A percentile compares a stretch with the other conserved stretches of the same genome.
Conservation (phyloP, 2,329 filamentous ascomycete species). For the Cercospora sesami region DNA sequence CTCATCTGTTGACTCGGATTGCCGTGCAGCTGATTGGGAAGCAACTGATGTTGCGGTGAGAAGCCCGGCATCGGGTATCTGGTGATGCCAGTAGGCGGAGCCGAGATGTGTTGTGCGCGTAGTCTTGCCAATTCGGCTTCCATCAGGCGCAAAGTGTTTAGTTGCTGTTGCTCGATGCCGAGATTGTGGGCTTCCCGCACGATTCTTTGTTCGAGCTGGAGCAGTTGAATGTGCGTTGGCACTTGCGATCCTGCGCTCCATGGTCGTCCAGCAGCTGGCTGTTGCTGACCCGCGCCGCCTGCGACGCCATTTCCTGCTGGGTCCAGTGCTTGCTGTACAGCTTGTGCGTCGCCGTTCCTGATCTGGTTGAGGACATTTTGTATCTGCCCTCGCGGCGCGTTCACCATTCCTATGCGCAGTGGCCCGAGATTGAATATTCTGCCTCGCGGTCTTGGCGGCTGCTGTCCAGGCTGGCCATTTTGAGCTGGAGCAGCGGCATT, state of each 20-base stretch:
- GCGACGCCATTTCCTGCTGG: conserved; percentile 35
- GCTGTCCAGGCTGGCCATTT: conserved; percentile 33
- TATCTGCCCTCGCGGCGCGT: conserved; percentile 51
- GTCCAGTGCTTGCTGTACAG: conserved; percentile 17
- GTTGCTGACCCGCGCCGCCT: conserved; percentile 39
- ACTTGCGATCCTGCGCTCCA: conserved; percentile 17
- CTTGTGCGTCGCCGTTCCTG: conserved; percentile 26
- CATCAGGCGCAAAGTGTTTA: conserved; percentile 67
- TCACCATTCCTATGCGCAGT: conserved; percentile 68
- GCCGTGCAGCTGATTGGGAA: conserved; percentile 27
- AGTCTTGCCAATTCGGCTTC: conserved; percentile 67
- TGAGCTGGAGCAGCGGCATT: conserved; percentile 23
- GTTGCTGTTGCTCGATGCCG: conserved; percentile 64
- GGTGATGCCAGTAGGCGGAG: conserved; percentile 23
- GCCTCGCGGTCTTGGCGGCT: conserved; percentile 40
- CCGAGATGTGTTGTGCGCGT: conserved; percentile 45
- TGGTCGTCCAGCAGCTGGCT: conserved; percentile 4
- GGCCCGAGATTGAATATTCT: conserved; percentile 70
- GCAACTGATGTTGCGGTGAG: conserved; percentile 14
- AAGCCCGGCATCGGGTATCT: conserved; percentile 18
- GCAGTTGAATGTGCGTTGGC: conserved; percentile 61
- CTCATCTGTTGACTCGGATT: conserved; percentile 37
- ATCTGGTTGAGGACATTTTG: conserved; percentile 46
- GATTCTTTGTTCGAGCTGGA: conserved; percentile 67
- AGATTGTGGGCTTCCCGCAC: conserved; percentile 66